phyloP scores from a whole-genome alignment of 768 basidiomycete species.

The Mycena vitilis region DNA sequence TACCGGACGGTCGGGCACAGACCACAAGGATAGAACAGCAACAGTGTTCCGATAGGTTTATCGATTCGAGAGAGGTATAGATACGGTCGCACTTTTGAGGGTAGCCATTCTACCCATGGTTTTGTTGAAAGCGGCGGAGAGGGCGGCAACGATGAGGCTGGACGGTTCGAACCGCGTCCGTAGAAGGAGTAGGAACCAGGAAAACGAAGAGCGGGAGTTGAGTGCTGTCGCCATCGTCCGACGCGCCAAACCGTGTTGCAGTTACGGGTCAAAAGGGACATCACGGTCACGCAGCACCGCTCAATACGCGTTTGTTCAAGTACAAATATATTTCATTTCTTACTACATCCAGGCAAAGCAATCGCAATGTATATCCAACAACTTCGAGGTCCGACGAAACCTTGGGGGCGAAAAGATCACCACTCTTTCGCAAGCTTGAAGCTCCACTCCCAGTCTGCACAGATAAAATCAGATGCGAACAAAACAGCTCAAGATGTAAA shows the following conservation, averaged over 20 bases:
- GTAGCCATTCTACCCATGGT: slow-evolving; percentile 78
- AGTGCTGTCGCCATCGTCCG: slow-evolving; percentile 14
- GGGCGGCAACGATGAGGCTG: slow-evolving; percentile 19
- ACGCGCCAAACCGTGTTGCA: slow-evolving; percentile 18
- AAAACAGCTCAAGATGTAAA: slow-evolving; percentile 37
- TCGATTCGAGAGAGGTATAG: slow-evolving; percentile 89
- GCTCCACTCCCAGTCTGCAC: slow-evolving; percentile 83
- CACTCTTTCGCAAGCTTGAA: slow-evolving; percentile 96
- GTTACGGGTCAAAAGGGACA: slow-evolving; percentile 19
- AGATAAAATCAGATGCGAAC: background rate
- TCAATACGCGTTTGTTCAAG: slow-evolving; percentile 2
- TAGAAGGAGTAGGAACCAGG: background rate
- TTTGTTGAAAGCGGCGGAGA: slow-evolving; percentile 26
- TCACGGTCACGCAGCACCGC: slow-evolving; percentile 25
- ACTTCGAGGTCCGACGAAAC: slow-evolving; percentile 17
- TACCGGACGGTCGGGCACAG: slow-evolving; percentile 43
- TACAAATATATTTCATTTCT: slow-evolving; percentile 25
- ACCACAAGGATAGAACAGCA: slow-evolving; percentile 97
- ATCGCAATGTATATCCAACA: slow-evolving; percentile 23
- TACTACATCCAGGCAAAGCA: slow-evolving; percentile 18
- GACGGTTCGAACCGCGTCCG: slow-evolving; percentile 21
- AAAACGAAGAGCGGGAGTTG: background rate
- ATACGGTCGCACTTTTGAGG: slow-evolving; percentile 76
- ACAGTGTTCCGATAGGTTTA: slow-evolving; percentile 94
- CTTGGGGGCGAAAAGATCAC: slow-evolving; percentile 51